Base-by-base conservation (phyloP, 2,329 filamentous ascomycete genomes). In the Colletotrichum agaves region DNA sequence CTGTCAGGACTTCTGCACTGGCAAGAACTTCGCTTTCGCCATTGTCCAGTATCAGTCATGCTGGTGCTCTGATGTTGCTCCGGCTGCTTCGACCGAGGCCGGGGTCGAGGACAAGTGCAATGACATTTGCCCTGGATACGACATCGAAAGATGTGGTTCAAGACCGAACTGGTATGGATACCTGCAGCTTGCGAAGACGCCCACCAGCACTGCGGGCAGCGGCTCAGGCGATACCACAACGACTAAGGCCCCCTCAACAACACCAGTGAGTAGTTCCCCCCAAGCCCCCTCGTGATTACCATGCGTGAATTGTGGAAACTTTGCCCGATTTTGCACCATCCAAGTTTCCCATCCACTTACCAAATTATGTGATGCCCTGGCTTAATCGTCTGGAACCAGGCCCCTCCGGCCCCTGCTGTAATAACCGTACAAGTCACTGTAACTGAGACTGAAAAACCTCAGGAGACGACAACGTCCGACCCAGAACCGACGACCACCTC, bases 51-150 rank as follows among this genome's bases (percentile, higher is more conserved):
- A 79, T 15, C 81, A 87, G 35, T 78, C 83, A 58, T 95, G 92
- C 75, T 95, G 91, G 91, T 95, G 92, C 76, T 90, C 90, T 41
- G 85, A 93, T 75, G 89, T 89, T 73, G 83, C 84, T 2, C 92
- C 92, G 8, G 81, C 81, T 56, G 70, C 79, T 35, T 75, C 74
- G 19, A 76, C 75, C 35, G 76, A 82, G 61, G 59, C 63, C 27
- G 39, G 53, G 17, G 21, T 71, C 39, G 79, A 83, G 57, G 74
- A 79, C 21, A 76, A 78, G 2, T 95, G 92, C 78, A 78, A 84
- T 71, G 76, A 76, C 0, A 57, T 78, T 15, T 95, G 92, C 72
- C 91, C 91, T 8, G 92, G 91, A n/a, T 95, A 85, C 74, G 37
- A 59, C 1, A 91, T 94, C 70, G 69, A 71, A 41, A 78, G 81